Base-by-base conservation (phyloP, 2,329 filamentous ascomycete genomes). In the Bisporella sp. region DNA sequence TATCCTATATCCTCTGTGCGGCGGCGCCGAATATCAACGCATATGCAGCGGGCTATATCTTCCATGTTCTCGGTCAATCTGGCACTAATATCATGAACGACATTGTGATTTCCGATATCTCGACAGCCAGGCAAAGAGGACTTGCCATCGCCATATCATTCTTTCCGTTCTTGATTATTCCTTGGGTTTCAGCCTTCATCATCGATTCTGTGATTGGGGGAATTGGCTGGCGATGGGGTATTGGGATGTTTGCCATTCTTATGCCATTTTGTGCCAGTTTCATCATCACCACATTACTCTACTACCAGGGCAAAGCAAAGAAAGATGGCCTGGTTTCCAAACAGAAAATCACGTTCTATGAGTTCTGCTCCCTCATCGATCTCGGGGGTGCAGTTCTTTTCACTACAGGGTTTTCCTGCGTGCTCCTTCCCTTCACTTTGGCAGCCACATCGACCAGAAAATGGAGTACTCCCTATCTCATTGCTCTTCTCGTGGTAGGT, bases 81-180 rank as follows among this genome's bases (percentile, higher is more conserved):
- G 79, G 79, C 2, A 72, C 82, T 5, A 77, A 79, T 49, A 74
- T 84, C 31, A 69, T 82, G 44, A 78, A 81, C 58, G 78, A 83
- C 55, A 78, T 85, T 46, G 79, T 84, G 57, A 75, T 83, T 41
- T 78, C 79, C 1, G 82, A 85, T 60, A 74, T 81, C n/a, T 81
- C 78, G 4, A 68, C 65, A 0, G 64, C 61, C 64, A 76, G 68
- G 56, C 82, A 53, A 66, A 76, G 59, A 73, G 81, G 60, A 66
- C 76, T 64, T 70, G 53, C 64, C 74, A 48, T 76, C 70, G 65
- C 74, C 64, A 6, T 79, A 68, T 42, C 65, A 70, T 61, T 76
- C 71, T 48, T 77, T 5, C 78, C 77, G 0, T 81, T 78, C 57
- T 66, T 81, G 4, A 66, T 78, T 57, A 82, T 74, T 5, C 73